A percentile compares a stretch with the other conserved stretches of the same genome.
Conservation (phyloP, 805 yeast species). For the Candida golubevii region DNA sequence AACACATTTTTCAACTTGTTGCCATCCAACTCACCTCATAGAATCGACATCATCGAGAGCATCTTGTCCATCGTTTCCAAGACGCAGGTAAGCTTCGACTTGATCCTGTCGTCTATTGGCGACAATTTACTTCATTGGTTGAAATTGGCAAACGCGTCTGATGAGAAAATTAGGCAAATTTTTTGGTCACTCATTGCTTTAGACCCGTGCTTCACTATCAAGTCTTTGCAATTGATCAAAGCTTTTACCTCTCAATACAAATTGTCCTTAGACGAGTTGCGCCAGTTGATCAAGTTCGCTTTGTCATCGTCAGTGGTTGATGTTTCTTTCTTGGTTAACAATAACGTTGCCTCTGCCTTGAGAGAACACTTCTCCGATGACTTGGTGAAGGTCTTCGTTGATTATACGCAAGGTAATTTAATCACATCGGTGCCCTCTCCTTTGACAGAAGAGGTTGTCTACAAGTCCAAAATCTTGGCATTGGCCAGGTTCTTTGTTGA, state of each 20-base stretch:
- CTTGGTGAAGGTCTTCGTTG: slow-evolving; percentile 26
- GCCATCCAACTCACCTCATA: slow-evolving; percentile 28
- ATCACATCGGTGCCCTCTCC: slow-evolving; percentile 20
- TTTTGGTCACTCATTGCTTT: slow-evolving; percentile 39
- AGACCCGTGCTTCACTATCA: slow-evolving; percentile 27
- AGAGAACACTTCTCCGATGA: slow-evolving; percentile 23
- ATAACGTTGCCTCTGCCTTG: slow-evolving; percentile 35
- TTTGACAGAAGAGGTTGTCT: slow-evolving; percentile 23
- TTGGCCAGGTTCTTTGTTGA: slow-evolving; percentile 36
- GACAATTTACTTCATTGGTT: slow-evolving; percentile 35
- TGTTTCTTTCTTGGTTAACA: slow-evolving; percentile 39
- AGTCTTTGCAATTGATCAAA: slow-evolving; percentile 34
- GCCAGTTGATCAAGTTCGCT: slow-evolving; percentile 32
- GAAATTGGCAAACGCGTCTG: slow-evolving; percentile 27
- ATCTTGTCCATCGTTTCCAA: slow-evolving; percentile 30
- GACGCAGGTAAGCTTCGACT: slow-evolving; percentile 28
- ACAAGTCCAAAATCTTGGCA: slow-evolving; percentile 38
- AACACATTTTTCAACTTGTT: slow-evolving; percentile 41
- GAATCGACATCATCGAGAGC: slow-evolving; percentile 28
- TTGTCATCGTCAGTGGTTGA: slow-evolving; percentile 36
- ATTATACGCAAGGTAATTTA: slow-evolving; percentile 35
- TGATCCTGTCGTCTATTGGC: slow-evolving; percentile 35
- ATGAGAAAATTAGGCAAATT: slow-evolving; percentile 23
- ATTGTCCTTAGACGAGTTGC: slow-evolving; percentile 24
- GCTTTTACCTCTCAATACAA: slow-evolving; percentile 28